phyloP scores from a whole-genome alignment of 2,329 filamentous ascomycete genomes.

The Colletotrichum lentis region DNA sequence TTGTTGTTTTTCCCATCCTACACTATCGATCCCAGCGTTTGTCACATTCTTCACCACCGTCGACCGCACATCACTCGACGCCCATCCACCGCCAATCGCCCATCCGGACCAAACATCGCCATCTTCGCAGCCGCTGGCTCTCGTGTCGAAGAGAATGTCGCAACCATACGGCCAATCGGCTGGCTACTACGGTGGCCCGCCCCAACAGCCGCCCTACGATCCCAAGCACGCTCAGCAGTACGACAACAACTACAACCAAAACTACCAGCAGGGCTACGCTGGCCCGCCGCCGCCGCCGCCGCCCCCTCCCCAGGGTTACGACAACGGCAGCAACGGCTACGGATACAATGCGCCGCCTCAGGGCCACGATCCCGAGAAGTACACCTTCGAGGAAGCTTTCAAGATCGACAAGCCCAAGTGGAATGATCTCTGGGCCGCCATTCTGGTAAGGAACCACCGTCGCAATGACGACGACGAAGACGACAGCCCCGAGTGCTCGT shows the following conservation, averaged over 20 bases:
- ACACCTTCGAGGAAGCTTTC: slow-evolving; percentile 81
- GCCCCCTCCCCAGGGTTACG: slow-evolving; percentile 36
- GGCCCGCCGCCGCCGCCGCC: slow-evolving; percentile 36
- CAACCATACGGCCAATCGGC: slow-evolving; percentile 34
- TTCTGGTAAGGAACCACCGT: slow-evolving; percentile 64
- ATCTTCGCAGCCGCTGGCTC: neutral
- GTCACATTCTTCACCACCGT: neutral
- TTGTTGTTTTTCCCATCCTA: neutral
- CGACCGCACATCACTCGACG: neutral
- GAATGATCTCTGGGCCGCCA: slow-evolving; percentile 88
- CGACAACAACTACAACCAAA: slow-evolving; percentile 37
- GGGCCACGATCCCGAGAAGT: slow-evolving; percentile 56
- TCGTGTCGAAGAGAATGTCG: slow-evolving; percentile 20
- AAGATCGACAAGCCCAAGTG: slow-evolving; percentile 84
- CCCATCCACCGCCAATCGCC: neutral
- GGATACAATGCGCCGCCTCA: slow-evolving; percentile 48
- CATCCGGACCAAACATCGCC: neutral
- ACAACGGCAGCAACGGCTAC: slow-evolving; percentile 43
- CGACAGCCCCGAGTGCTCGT: no score
- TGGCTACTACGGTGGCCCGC: slow-evolving; percentile 37
- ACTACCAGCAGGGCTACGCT: slow-evolving; percentile 44
- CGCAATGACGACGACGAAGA: slow-evolving; percentile 35
- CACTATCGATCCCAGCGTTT: neutral
- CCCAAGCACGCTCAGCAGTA: slow-evolving; percentile 44
- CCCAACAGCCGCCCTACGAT: slow-evolving; percentile 41